phyloP scores from a whole-genome alignment of 208 protist genomes.

The Leishmania braziliensis region DNA sequence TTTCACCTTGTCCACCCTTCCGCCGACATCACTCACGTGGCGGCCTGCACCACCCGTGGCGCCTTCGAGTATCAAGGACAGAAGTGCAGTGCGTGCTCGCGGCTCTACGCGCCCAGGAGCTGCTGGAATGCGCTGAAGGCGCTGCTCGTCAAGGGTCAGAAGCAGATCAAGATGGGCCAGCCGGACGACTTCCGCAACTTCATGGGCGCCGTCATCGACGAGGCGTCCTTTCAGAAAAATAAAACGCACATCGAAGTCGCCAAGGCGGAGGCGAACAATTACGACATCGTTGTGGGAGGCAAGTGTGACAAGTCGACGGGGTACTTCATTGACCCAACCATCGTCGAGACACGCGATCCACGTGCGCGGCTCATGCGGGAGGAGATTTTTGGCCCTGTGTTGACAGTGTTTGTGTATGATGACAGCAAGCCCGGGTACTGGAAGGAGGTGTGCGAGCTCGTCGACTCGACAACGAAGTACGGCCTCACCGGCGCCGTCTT shows the following conservation, averaged over 20 bases:
- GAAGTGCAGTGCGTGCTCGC: constrained; percentile 96
- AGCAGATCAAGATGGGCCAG: constrained; percentile 94
- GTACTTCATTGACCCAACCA: constrained; percentile 96
- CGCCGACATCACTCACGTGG: constrained; percentile 64
- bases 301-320: constrained; percentile 76
- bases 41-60: constrained; percentile 88
- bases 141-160: constrained; percentile 80
- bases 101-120: constrained; percentile 94
- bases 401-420: constrained; percentile 96
- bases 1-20: constrained; percentile 96
- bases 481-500: constrained; percentile 95
- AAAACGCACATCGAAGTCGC: constrained; percentile 95
- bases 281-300: constrained; percentile 81
- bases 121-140: constrained; percentile 87
- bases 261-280: constrained; percentile 69
- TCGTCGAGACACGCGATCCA: constrained; percentile 93
- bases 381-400: constrained; percentile 98
- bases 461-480: constrained; percentile 92
- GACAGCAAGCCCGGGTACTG: constrained; percentile 86
- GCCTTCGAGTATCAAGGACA: constrained; percentile 98
- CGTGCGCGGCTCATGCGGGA: constrained; percentile 90
- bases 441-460: constrained; percentile 82
- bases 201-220: constrained; percentile 97
- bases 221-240: constrained; percentile 93
- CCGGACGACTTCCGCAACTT: constrained; percentile 93